Percentiles rank a stretch among this genome's conserved stretches.
Evolutionary conservation across 306 rosid genomes (phyloP).

Genomic region (Macrotyloma uniflorum): DNA sequence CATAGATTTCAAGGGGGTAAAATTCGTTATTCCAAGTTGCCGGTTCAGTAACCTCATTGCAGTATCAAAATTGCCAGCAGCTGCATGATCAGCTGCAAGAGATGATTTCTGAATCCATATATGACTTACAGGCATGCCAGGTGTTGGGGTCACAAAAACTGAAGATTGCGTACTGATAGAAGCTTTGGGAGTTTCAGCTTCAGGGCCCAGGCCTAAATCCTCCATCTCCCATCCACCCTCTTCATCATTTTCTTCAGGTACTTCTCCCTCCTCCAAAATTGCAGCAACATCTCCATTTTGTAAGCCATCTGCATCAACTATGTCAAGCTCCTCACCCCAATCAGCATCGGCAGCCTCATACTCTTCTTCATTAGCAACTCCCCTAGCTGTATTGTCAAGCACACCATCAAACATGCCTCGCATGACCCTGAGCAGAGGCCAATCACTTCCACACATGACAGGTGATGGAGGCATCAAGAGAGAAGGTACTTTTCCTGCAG

Average conservation of each 20-base stretch:
- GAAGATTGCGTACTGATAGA: constrained; percentile 58
- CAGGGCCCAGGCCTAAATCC: constrained; percentile 86
- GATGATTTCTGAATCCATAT: constrained; percentile 90
- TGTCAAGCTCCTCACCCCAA: constrained; percentile 83
- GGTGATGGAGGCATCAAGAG: constrained; percentile 83
- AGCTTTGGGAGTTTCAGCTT: constrained; percentile 75
- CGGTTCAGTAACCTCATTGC: constrained; percentile 88
- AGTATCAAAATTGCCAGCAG: constrained; percentile 93
- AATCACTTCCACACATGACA: constrained; percentile 78
- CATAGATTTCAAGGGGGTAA: constrained; percentile 73
- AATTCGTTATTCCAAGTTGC: constrained; percentile 87
- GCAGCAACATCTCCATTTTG: constrained; percentile 69
- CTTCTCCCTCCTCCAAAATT: constrained; percentile 71
- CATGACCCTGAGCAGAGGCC: constrained; percentile 94
- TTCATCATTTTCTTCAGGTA: constrained; percentile 73
- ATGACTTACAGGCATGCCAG: constrained; percentile 89
- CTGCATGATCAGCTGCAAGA: constrained; percentile 97
- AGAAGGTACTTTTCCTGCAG: constrained; percentile 71
- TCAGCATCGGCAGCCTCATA: constrained; percentile 70
- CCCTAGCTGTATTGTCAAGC: constrained; percentile 61
- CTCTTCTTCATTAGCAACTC: constrained; percentile 61
- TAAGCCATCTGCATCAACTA: constrained; percentile 70
- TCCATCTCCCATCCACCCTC: constrained; percentile 96
- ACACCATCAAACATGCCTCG: constrained; percentile 90
- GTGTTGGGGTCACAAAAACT: constrained; percentile 80